Base-by-base conservation (phyloP, 805 yeast genomes). In the Zygoascus flipseniorum region DNA sequence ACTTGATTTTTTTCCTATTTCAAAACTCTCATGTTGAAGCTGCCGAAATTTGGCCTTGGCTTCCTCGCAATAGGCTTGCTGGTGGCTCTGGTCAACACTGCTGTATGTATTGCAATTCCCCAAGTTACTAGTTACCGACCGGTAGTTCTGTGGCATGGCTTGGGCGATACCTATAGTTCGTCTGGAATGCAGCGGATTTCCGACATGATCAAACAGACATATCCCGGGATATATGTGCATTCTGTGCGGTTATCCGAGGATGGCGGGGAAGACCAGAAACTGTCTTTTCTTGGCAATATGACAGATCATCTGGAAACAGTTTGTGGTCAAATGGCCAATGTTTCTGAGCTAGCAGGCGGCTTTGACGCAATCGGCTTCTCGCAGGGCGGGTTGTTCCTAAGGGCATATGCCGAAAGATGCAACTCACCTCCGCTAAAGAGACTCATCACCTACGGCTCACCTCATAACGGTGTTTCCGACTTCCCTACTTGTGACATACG, bases 61-160 rank as follows among this genome's bases (percentile, higher is more conserved):
- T 4, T 23, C 6, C 28, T 23, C 6, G 28, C 6, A 6, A 6
- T 23, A 6, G 28, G 28, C 28, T 6, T 23, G 28, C 6, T 23
- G 6, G 28, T 6, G 6, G 28, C 28, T 3, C 28, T 23, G 28
- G 28, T 6, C 28, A 23, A 23, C 28, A 23, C 6, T 6, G 28
- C 6, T 23, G 6, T 3, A 3, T 23, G 28, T 23, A 23, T 23
- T 23, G 28, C 28, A 6, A 23, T 23, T 23, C 28, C 28, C 28
- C 28, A 23, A 23, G 28, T 6, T 23, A 23, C 39, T n/a, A 6
- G 42, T n/a, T 48, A 43, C 20, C 52, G 59, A 23, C 85, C 88
- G 0, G 75, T 86, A 2, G 88, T 86, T 1, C 63, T 87, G 43
- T 86, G 95, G 95, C 95, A 86, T 61, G 95, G 95, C 0, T 74